Evolutionary conservation across 768 basidiomycete species (phyloP), one percentile per base, ranked within the genome.

Genomic region (Hypholoma sublateritium): DNA sequence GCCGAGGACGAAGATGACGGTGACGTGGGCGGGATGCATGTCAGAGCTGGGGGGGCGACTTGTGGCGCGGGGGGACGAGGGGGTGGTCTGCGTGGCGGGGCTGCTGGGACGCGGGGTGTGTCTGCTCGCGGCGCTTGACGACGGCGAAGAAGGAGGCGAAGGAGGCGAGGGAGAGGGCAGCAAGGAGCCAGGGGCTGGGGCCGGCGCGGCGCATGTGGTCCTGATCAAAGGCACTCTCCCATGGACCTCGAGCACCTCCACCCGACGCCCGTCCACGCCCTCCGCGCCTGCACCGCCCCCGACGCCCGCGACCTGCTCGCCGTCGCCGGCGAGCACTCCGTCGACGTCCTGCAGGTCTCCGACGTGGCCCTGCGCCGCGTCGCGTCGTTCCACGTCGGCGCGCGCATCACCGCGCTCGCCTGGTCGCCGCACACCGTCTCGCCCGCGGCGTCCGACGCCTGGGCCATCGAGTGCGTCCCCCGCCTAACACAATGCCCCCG

Each of bases 1-100:
- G 36, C 97, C 97, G 13, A 99, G 87, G 22, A 98, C 95, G 67
- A 91, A 99, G 67, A 98, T 79, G 56, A 99, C 95, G 16, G 83
- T 87, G 65, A 98, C 88, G 60, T 91, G 87, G 1, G 35, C 14
- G 53, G 46, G 56, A 58, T 63, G 28, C 43, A 47, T 48, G 12
- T 28, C 44, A 28, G 41, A 41, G 53, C 17, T 51, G 46, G 11
- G 53, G 53, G 8, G 32, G 17, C 22, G 69, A 62, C 53, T 71
- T 73, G 66, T 82, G 85, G 42, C 79, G 76, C 22, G 87, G 84
- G 50, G 87, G 86, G 59, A 86, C 72, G 59, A 86, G 83, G 39
- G 86, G 88, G 62, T 85, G 82, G 65, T 88, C 84, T 69, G 77
- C 77, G 58, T 83, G 84, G 49, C 83, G 74, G 22, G 82, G 84